Evolutionary conservation across 768 basidiomycete genomes (phyloP).

Genomic region (Fistulinella prunicolor): DNA sequence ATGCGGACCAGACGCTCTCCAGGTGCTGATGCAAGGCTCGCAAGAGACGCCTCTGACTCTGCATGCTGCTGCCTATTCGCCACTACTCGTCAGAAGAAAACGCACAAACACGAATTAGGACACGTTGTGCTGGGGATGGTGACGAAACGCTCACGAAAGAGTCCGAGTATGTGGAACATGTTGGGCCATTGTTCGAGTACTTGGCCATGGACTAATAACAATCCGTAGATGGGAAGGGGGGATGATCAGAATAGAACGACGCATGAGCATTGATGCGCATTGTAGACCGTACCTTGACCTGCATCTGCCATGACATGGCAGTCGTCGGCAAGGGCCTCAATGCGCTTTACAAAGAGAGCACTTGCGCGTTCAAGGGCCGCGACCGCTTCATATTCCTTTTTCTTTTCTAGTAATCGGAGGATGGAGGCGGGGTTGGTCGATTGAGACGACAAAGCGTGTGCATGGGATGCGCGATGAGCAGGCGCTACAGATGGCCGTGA

Average conservation of each 20-base stretch:
- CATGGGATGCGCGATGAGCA: conserved; percentile 50
- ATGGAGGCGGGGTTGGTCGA: conserved; percentile 46
- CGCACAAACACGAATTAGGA: no score
- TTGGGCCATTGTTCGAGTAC: conserved; percentile 79
- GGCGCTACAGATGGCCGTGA: conserved; percentile 54
- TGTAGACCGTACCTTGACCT: conserved; percentile 35
- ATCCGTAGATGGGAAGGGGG: no score
- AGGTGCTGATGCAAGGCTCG: conserved; percentile 18
- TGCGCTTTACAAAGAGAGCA: conserved; percentile 59
- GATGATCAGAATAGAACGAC: not conserved
- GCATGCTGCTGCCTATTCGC: conserved; percentile 41
- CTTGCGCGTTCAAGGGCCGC: conserved; percentile 67
- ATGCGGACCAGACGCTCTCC: conserved; percentile 73
- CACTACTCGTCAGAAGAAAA: no score
- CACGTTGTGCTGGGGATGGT: not conserved
- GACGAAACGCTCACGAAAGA: conserved; percentile 53
- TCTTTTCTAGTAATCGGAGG: conserved; percentile 68
- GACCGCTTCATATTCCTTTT: conserved; percentile 77
- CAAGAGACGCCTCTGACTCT: conserved; percentile 23
- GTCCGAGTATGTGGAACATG: conserved; percentile 74
- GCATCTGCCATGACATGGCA: conserved; percentile 78
- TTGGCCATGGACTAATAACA: conserved; percentile 75
- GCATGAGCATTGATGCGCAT: not conserved
- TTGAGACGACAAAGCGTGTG: conserved; percentile 36
- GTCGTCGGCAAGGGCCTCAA: conserved; percentile 67